These are phyloP conservation scores for Exophiala lecanii-corni DNA, from an alignment of 2,329 filamentous ascomycete species.

Conservation along the genomic window DNA sequence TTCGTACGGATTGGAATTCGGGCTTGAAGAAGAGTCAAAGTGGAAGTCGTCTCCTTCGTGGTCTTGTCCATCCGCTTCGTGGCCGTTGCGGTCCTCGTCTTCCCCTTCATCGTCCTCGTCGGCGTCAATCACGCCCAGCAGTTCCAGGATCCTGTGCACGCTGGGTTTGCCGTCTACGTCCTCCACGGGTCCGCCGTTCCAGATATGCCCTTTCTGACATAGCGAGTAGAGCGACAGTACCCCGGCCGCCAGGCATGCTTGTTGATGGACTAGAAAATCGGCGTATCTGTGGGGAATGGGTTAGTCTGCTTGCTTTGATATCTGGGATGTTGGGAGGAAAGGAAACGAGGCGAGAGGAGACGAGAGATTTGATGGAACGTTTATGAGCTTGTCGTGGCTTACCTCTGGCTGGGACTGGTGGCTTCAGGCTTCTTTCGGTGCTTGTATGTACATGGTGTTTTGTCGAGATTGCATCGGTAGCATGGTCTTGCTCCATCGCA, in stretches of 20 bases:
- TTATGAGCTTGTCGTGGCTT: neutral
- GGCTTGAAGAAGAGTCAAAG: no score
- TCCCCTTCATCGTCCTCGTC: conserved; percentile 17
- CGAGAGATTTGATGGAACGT: no score
- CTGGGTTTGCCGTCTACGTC: conserved; percentile 17
- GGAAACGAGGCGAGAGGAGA: no score
- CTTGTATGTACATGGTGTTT: conserved; percentile 15
- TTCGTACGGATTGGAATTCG: no score
- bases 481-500: conserved; percentile 19
- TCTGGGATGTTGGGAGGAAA: neutral
- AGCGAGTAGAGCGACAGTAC: conserved; percentile 12
- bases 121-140: conserved; percentile 22
- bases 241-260: conserved; percentile 12
- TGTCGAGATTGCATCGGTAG: conserved; percentile 16
- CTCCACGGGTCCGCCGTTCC: conserved; percentile 11
- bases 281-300: conserved; percentile 14
- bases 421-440: conserved; percentile 12
- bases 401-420: conserved; percentile 13
- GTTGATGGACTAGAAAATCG: conserved; percentile 14
- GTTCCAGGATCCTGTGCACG: conserved; percentile 17
- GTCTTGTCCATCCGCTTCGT: neutral
- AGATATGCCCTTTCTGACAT: conserved; percentile 8
- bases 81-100: no score
- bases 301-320: no score
- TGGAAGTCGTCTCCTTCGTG: no score